These are phyloP conservation scores for Penicillium psychrosexuale DNA, from an alignment of 2,329 filamentous ascomycete genomes.

Conservation along the genomic window DNA sequence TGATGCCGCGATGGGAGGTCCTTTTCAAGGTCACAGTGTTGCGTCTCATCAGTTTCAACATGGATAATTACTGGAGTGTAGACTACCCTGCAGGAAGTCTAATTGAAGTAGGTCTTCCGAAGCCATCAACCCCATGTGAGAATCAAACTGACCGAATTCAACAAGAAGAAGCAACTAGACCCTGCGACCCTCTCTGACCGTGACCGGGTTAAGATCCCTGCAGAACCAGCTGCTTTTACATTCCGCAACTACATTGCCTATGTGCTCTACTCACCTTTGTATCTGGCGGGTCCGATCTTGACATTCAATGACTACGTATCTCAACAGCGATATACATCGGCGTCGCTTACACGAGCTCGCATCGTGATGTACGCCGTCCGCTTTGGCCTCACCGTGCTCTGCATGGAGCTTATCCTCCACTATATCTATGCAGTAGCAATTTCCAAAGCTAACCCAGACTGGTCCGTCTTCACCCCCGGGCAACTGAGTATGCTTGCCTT, in stretches of 20 bases:
- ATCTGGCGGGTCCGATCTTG: slow-evolving; percentile 86
- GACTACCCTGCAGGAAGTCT: slow-evolving; percentile 62
- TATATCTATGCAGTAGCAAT: slow-evolving; percentile 94
- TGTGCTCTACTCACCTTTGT: slow-evolving; percentile 85
- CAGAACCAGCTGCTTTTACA: slow-evolving; percentile 64
- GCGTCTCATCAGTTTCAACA: slow-evolving; percentile 90
- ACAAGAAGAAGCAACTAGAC: slow-evolving; percentile 98
- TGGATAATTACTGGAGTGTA: slow-evolving; percentile 93
- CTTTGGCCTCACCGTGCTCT: slow-evolving; percentile 73
- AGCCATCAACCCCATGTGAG: not conserved
- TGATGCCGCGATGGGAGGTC: slow-evolving; percentile 93
- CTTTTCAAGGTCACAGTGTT: slow-evolving; percentile 95
- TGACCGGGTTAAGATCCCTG: slow-evolving; percentile 77
- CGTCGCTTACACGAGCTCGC: slow-evolving; percentile 66
- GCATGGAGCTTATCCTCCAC: slow-evolving; percentile 89
- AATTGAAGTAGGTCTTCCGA: slow-evolving; percentile 67
- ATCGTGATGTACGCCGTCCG: slow-evolving; percentile 80
- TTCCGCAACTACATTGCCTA: slow-evolving; percentile 90
- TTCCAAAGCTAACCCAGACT: slow-evolving; percentile 72
- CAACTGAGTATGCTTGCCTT: slow-evolving; percentile 88
- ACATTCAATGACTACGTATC: slow-evolving; percentile 98
- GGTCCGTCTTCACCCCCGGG: slow-evolving; percentile 78
- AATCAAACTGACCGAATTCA: slow-evolving; percentile 26
- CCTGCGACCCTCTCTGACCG: slow-evolving; percentile 80
- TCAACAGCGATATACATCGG: slow-evolving; percentile 70